Percentiles rank a stretch among this genome's conserved stretches.
Evolutionary conservation across 495 filamentous ascomycete species (phyloP).

Genomic region (Saxophila tyrrhenica): DNA sequence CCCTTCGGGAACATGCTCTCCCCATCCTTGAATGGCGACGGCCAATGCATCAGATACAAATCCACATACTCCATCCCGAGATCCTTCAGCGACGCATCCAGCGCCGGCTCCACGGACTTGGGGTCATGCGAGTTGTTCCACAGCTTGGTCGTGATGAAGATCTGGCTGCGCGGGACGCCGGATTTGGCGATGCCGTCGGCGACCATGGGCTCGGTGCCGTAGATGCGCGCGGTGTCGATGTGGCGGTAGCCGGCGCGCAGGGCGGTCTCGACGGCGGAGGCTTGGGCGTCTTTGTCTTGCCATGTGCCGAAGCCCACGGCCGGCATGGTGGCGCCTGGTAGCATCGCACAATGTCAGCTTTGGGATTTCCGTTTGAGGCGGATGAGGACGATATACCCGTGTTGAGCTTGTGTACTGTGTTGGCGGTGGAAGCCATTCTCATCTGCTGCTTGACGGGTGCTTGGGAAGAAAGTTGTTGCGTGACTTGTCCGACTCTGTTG

Average conservation of each 20-base stretch:
- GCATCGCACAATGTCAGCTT: background rate
- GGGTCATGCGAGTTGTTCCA: conserved; percentile 28
- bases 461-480: conserved; percentile 20
- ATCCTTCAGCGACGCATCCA: conserved; percentile 21
- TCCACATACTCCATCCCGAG: conserved; percentile 26
- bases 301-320: conserved; percentile 44
- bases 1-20: conserved; percentile 23
- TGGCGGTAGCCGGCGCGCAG: conserved; percentile 24
- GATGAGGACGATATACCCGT: background rate
- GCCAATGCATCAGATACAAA: conserved; percentile 32
- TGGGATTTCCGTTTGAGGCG: background rate
- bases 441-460: conserved; percentile 9
- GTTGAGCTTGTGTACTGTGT: conserved; percentile 8
- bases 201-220: conserved; percentile 25
- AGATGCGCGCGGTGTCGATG: conserved; percentile 26
- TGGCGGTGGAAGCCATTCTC: conserved; percentile 12
- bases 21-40: conserved; percentile 23
- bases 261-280: conserved; percentile 21
- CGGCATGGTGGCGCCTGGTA: conserved; percentile 32
- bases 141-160: conserved; percentile 26
- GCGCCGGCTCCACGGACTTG: conserved; percentile 17
- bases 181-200: conserved; percentile 20
- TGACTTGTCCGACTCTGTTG: conserved; percentile 12
- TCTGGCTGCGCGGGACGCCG: conserved; percentile 19
- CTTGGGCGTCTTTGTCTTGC: conserved; percentile 30